Evolutionary conservation across 1,284 basidiomycete genomes (phyloP).

Genomic region (Puccinia novopanici): DNA sequence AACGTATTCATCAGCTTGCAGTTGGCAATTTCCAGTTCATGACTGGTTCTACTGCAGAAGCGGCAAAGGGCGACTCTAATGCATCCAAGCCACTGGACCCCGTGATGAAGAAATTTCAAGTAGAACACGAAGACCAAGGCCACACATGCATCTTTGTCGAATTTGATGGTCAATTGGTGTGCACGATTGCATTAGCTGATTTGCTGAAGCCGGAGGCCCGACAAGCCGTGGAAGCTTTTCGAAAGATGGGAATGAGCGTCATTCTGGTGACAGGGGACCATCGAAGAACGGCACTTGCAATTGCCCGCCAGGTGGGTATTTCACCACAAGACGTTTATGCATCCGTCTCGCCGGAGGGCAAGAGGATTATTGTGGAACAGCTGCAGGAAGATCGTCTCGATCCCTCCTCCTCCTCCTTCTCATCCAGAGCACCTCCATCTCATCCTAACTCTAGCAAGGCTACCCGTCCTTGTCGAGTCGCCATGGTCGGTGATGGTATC

Average conservation of each 20-base stretch:
- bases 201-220: conserved; percentile 77
- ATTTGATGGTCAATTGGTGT: conserved; percentile 60
- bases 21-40: conserved; percentile 42
- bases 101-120: conserved; percentile 67
- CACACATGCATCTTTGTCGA: conserved; percentile 82
- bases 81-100: conserved; percentile 52
- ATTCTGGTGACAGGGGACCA: conserved; percentile 89
- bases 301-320: conserved; percentile 85
- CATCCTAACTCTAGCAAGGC: conserved; percentile 34
- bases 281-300: conserved; percentile 75
- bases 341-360: conserved; percentile 87
- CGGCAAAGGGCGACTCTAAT: conserved; percentile 50
- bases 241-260: conserved; percentile 83
- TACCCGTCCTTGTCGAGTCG: conserved; percentile 51
- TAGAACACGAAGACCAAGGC: conserved; percentile 70
- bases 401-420: background rate
- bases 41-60: background rate
- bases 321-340: conserved; percentile 76
- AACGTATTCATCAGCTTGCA: background rate
- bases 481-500: conserved; percentile 94
- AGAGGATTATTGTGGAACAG: conserved; percentile 77
- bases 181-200: conserved; percentile 73
- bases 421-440: background rate
- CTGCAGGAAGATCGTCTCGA: conserved; percentile 68
- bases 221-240: conserved; percentile 75